Evolutionary conservation across 2,329 filamentous ascomycete species (phyloP).

Genomic region (Xylariaceae sp.): DNA sequence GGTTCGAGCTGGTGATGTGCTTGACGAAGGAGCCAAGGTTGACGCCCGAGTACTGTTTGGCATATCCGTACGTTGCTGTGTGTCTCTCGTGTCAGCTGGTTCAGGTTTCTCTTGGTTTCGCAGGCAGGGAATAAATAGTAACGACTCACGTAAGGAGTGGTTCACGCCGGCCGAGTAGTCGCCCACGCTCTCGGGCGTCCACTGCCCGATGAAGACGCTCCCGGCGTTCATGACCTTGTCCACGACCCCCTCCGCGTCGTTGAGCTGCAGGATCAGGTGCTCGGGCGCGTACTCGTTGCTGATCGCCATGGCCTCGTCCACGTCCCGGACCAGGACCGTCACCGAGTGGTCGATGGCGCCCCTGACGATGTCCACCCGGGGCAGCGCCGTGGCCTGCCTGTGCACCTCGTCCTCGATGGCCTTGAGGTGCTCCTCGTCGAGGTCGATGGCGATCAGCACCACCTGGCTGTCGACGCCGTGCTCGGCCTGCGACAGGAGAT

Average conservation of each 20-base stretch:
- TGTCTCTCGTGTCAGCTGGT: constrained; percentile 7
- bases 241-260: constrained; percentile 66
- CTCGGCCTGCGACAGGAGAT: constrained; percentile 89
- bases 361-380: constrained; percentile 85
- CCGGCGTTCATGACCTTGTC: constrained; percentile 85
- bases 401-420: constrained; percentile 92
- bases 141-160: constrained; percentile 81
- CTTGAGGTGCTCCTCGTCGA: constrained; percentile 62
- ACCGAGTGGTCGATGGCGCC: constrained; percentile 88
- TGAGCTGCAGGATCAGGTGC: constrained; percentile 86
- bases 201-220: constrained; percentile 89
- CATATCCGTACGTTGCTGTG: constrained; percentile 90
- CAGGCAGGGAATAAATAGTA: neutral
- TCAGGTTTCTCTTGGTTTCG: neutral
- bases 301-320: constrained; percentile 67
- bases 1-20: constrained; percentile 90
- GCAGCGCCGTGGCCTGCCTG: constrained; percentile 75
- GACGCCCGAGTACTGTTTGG: constrained; percentile 96
- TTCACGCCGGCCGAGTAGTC: constrained; percentile 98
- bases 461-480: constrained; percentile 77
- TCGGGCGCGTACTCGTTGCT: constrained; percentile 96
- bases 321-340: constrained; percentile 65
- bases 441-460: constrained; percentile 76
- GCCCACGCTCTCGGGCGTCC: constrained; percentile 96
- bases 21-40: constrained; percentile 95